Base-by-base conservation (phyloP, 768 basidiomycete species). In the Boletus rufocinnamomeus region DNA sequence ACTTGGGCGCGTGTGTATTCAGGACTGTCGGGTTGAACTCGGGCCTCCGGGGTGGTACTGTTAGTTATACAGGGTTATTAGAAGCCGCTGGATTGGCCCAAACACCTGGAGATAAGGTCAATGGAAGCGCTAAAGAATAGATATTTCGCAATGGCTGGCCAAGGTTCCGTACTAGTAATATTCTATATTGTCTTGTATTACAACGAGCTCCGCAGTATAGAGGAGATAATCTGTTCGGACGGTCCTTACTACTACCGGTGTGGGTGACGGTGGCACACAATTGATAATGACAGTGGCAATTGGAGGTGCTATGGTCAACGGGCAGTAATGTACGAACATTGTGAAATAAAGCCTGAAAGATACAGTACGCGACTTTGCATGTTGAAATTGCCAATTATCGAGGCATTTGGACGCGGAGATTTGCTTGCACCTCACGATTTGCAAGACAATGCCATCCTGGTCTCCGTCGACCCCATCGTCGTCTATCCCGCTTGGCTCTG, bases 391-490 rank as follows among this genome's bases (percentile, higher is more conserved):
- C 49, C 49, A 11, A 50, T 50, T 30, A 23, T 34, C 48, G n/a
- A 25, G 35, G 30, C 41, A 16, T 35, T 11, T 30, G 19, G 38
- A 30, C 14, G 25, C 43, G 21, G 30, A 43, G 44, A 44, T 43
- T 54, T 57, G 23, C 27, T 23, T 27, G 19, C 25, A 19, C n/a
- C 5, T 16, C 28, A 44, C 49, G 44, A 50, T 28, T 32, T 47
- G 37, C 40, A 25, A 47, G 35, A 56, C 37, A 50, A 72, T 72
- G 71, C 17, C 71, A 58, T 47, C 70, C 30, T 71, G 71, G 71
- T 74, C 63, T 4, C 63, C 58, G 9, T 72, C 72, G 53, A 70
- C 70, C 9, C 63, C 72, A 27, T 74, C 69, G 23, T 71, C 72
- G 43, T 67, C 63, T 2, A 59, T 74, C 21, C 62, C 63, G 5